phyloP scores from a whole-genome alignment of 169 alveolate genomes.

The Sarcocystis neurona region DNA sequence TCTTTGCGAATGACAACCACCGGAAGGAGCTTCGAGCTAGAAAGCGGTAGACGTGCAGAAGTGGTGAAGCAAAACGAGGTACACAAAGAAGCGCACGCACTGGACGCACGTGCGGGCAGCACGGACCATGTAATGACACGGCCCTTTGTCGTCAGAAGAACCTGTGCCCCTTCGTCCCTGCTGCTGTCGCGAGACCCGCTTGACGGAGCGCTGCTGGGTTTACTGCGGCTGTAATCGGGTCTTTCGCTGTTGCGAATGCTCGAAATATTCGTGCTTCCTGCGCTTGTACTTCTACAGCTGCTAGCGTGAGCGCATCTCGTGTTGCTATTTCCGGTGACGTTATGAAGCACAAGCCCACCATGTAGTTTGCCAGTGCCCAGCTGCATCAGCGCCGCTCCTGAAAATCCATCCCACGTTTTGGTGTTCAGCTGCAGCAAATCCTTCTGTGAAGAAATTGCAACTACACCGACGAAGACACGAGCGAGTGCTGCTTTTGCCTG shows the following conservation, averaged over 20 bases:
- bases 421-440: background rate
- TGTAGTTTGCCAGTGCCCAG: slow-evolving; percentile 14
- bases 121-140: slow-evolving; percentile 54
- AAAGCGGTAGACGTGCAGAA: slow-evolving; percentile 60
- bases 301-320: too few species aligned
- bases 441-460: slow-evolving; percentile 13
- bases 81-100: too few species aligned
- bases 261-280: background rate
- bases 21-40: slow-evolving; percentile 51
- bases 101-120: too few species aligned
- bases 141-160: slow-evolving; percentile 41
- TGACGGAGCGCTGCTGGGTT: background rate
- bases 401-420: slow-evolving; percentile 42
- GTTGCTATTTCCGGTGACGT: too few species aligned
- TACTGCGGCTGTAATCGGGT: too few species aligned
- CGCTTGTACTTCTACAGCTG: background rate
- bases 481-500: too few species aligned
- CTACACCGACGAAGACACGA: slow-evolving; percentile 51
- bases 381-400: slow-evolving; percentile 50
- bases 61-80: too few species aligned
- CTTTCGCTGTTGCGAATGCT: too few species aligned
- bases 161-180: background rate
- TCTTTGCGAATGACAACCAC: slow-evolving; percentile 24
- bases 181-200: background rate
- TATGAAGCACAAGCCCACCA: background rate